These are phyloP conservation scores for Onygena corvina DNA, from an alignment of 2,329 filamentous ascomycete genomes.

Conservation along the genomic window DNA sequence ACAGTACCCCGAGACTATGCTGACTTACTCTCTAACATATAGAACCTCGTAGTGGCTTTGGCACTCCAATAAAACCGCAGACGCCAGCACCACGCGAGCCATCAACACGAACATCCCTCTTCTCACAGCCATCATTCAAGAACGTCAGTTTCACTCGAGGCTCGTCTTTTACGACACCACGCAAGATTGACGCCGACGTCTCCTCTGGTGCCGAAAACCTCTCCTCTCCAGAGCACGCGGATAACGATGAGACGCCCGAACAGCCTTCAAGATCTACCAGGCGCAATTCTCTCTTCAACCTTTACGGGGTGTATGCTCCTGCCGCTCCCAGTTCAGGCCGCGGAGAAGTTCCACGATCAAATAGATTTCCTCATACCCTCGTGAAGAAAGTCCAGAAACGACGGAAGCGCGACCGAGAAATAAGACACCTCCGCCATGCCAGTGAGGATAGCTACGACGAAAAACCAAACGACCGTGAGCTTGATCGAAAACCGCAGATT, in stretches of 20 bases:
- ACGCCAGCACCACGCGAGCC: slow-evolving; percentile 39
- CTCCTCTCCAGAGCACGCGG: slow-evolving; percentile 36
- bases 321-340: slow-evolving; percentile 42
- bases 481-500: slow-evolving; percentile 13
- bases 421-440: slow-evolving; percentile 31
- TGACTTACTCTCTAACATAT: slow-evolving; percentile 9
- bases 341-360: slow-evolving; percentile 49
- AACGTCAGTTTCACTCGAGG: slow-evolving; percentile 24
- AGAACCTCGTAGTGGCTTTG: slow-evolving; percentile 33
- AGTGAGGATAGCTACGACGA: slow-evolving; percentile 36
- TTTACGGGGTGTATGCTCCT: slow-evolving; percentile 35
- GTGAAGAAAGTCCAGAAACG: slow-evolving; percentile 39
- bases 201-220: slow-evolving; percentile 38
- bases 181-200: slow-evolving; percentile 37
- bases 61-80: slow-evolving; percentile 39
- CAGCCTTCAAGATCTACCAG: slow-evolving; percentile 25
- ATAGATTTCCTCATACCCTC: slow-evolving; percentile 37
- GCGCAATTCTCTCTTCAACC: slow-evolving; percentile 31
- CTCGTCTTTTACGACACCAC: slow-evolving; percentile 39
- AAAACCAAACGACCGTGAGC: slow-evolving; percentile 27
- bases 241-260: slow-evolving; percentile 40
- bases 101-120: slow-evolving; percentile 40
- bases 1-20: background rate
- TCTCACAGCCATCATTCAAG: slow-evolving; percentile 30
- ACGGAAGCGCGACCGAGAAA: slow-evolving; percentile 37